Conservation (phyloP, 164 flowering plant species). For the Chloranthus sessilifolius region DNA sequence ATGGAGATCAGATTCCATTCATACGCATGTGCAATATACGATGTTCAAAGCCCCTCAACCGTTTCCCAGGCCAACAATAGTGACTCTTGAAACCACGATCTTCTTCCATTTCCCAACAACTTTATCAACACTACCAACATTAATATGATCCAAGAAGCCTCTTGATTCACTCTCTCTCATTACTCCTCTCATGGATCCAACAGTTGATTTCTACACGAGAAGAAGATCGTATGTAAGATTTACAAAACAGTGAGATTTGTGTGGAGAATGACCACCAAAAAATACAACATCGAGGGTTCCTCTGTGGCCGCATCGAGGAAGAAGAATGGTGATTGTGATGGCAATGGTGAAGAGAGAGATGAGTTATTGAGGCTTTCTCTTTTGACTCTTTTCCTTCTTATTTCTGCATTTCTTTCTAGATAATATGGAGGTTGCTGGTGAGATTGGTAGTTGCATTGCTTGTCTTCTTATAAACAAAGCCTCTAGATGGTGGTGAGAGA, state of each 20-base stretch:
- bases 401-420: too few relatives aligned
- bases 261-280: too few relatives aligned
- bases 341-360: neutral
- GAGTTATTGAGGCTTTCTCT: neutral
- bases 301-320: neutral
- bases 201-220: slow-evolving; percentile 3
- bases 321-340: neutral
- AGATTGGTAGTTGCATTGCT: slow-evolving; percentile 1
- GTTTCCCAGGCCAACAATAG: slow-evolving; percentile 4
- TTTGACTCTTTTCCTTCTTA: neutral
- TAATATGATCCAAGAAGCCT: neutral
- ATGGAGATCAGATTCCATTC: slow-evolving; percentile 2
- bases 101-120: neutral
- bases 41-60: slow-evolving; percentile 9
- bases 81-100: slow-evolving; percentile 1
- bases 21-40: neutral
- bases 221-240: slow-evolving; percentile 4
- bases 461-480: slow-evolving; percentile 2
- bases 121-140: neutral
- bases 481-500: too few relatives aligned
- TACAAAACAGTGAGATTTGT: neutral
- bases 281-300: too few relatives aligned
- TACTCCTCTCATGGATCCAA: slow-evolving; percentile 7
- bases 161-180: slow-evolving; percentile 4
- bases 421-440: slow-evolving; percentile 4